These are phyloP conservation scores for Cucurbita pepo DNA, from an alignment of 306 rosid genomes.

Conservation along the genomic window DNA sequence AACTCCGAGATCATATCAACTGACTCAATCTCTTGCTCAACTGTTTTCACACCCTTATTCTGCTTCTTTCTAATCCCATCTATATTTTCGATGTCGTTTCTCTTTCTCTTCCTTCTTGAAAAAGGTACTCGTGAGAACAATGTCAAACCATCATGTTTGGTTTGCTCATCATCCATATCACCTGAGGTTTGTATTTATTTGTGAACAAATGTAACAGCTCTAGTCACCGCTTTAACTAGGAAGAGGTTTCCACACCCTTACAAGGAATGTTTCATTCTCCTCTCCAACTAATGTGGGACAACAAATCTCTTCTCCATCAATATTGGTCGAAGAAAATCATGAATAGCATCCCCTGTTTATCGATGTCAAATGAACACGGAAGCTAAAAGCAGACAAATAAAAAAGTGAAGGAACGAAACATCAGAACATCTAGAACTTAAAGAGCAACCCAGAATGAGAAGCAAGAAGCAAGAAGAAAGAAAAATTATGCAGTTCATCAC, in stretches of 20 bases:
- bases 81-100: neutral
- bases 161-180: neutral
- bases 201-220: neutral
- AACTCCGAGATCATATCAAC: conserved; percentile 3
- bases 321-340: neutral
- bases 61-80: neutral
- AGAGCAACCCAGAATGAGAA: neutral
- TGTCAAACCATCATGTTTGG: neutral
- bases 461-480: neutral
- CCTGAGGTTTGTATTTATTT: neutral
- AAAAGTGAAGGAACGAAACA: neutral
- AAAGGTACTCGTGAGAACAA: neutral
- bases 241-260: too few relatives aligned
- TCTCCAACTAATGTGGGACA: too few relatives aligned
- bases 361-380: neutral
- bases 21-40: neutral
- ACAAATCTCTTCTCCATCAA: neutral
- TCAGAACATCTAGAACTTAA: neutral
- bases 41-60: neutral
- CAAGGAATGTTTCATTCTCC: too few relatives aligned
- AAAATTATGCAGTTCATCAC: neutral
- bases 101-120: neutral
- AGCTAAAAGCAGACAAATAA: neutral
- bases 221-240: too few relatives aligned
- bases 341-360: too few relatives aligned